Evolutionary conservation across 176 grass and related monocot genomes (phyloP).

Genomic region (Eragrostis nindensis): DNA sequence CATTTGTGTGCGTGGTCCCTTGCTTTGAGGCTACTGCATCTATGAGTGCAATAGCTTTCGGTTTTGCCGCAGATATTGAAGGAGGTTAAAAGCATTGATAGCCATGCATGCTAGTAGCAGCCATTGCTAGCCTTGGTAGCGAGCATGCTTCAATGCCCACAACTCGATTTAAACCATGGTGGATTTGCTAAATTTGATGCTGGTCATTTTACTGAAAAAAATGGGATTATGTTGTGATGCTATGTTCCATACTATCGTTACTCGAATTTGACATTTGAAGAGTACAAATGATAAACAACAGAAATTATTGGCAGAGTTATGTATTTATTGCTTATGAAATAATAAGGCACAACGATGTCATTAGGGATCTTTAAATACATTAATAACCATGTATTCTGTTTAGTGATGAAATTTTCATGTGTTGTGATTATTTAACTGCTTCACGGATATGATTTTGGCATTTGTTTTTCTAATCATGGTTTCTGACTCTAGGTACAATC

Average conservation of each 20-base stretch:
- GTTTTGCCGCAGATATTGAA: not conserved
- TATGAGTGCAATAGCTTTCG: not conserved
- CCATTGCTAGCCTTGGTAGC: not conserved
- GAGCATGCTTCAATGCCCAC: not conserved
- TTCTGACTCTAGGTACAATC: slow-evolving; percentile 81
- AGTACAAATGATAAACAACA: not conserved
- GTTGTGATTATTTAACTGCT: slow-evolving; percentile 26
- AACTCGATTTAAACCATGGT: not conserved
- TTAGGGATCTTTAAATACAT: not conserved
- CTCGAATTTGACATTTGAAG: not conserved
- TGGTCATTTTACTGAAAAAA: not conserved
- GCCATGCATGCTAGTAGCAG: not conserved
- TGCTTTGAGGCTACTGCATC: not conserved
- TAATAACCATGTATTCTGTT: slow-evolving; percentile 1
- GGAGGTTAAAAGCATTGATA: not conserved
- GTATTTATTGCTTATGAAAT: slow-evolving; percentile 1
- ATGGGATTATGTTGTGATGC: too few species aligned
- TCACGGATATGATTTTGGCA: not conserved
- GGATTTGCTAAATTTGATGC: not conserved
- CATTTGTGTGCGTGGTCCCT: not conserved
- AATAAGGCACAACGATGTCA: slow-evolving; percentile 1
- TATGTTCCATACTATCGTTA: not conserved
- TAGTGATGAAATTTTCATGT: not conserved
- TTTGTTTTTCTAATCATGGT: not conserved
- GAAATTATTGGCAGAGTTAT: slow-evolving; percentile 1